Base-by-base conservation (phyloP, 352 stramenopile genomes). In the Globisporangium recalcitrans region DNA sequence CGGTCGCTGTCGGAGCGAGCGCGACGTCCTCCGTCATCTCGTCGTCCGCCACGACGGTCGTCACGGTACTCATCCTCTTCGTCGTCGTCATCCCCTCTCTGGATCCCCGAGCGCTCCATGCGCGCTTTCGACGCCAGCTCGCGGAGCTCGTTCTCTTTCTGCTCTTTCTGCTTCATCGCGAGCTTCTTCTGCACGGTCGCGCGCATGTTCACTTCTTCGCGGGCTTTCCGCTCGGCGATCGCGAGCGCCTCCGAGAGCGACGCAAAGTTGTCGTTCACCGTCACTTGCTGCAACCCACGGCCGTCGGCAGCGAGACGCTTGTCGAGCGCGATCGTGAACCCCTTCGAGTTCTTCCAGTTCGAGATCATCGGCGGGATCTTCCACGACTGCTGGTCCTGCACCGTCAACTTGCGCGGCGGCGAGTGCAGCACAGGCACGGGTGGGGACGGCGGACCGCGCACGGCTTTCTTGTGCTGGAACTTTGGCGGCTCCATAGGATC, bases 401-500 rank as follows among this genome's bases (percentile, higher is more conserved):
- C 89, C 16, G 91, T 97, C 22, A 98, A 68, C 69, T 97, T 97
- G 69, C 76, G 94, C 62, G 72, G 93, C 67, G 88, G 98, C 69
- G 70, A 99, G 67, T 97, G 90, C 64, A 97, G 70, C 67, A 84
- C 98, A 60, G 68, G 98, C 73, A 88, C 98, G 36, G 72, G 96
- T 66, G 83, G 97, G 65, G 83, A 91, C 84, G 93, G 63, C 64
- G 93, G 73, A 42, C 95, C 79, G 29, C 81, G 78, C 58, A 98
- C 97, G 0, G 97, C 94, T 75, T 99, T 99, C 51, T 96, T 97
- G 73, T 99, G 96, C 75, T 98, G 98, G 72, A 99, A 98, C 76
- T 99, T 99, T 11, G 98, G 97, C 48, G 97, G 97, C 72, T 99
- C 97, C 89, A 99, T 98, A 4, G 98, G 98, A 84, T 99, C 98